Evolutionary conservation across 176 grass and related monocot genomes (phyloP).

Genomic region (Areca catechu): DNA sequence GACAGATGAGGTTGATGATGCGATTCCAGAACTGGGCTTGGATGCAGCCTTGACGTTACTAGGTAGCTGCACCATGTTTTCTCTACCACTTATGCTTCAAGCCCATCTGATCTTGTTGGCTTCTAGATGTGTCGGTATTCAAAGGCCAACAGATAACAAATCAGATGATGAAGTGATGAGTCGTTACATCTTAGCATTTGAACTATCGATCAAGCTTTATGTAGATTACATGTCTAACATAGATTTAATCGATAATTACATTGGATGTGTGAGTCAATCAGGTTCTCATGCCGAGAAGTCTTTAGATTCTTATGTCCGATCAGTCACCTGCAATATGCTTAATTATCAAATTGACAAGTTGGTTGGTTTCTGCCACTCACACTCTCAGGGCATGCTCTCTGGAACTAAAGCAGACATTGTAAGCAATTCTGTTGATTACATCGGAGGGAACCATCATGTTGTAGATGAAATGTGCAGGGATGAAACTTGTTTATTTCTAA

Average conservation of each 20-base stretch:
- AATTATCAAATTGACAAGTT: constrained; percentile 17
- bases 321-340: constrained; percentile 6
- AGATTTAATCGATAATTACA: constrained; percentile 1
- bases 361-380: constrained; percentile 26
- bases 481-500: constrained; percentile 13
- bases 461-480: constrained; percentile 32
- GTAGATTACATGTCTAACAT: neutral
- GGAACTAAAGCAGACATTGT: constrained; percentile 9
- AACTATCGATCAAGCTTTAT: constrained; percentile 18
- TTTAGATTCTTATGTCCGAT: constrained; percentile 7
- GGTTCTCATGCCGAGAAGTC: neutral
- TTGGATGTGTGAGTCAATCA: neutral
- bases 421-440: constrained; percentile 4
- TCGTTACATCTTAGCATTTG: constrained; percentile 9
- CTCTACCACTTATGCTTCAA: constrained; percentile 8
- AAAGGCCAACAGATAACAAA: constrained; percentile 2
- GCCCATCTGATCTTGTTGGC: constrained; percentile 10
- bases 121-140: constrained; percentile 11
- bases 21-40: neutral
- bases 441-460: constrained; percentile 35
- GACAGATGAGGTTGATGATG: neutral
- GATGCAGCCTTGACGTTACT: constrained; percentile 2
- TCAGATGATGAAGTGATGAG: neutral
- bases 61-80: neutral
- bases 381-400: constrained; percentile 11